These are phyloP conservation scores for Trametes sp. DNA, from an alignment of 1,284 basidiomycete genomes.

Conservation along the genomic window DNA sequence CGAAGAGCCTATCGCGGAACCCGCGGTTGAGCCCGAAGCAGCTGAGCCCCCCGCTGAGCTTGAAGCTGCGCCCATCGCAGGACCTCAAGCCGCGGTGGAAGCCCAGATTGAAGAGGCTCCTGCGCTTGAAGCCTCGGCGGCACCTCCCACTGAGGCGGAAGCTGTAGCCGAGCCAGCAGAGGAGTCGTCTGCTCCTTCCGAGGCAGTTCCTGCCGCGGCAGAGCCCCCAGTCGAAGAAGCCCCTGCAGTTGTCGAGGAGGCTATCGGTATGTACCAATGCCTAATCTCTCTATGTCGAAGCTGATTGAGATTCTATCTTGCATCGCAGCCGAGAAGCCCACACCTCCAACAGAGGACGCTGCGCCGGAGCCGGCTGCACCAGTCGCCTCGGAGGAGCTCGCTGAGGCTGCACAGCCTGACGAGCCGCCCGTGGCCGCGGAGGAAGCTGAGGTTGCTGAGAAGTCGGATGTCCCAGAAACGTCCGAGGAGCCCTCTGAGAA, in stretches of 20 bases:
- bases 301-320: background rate
- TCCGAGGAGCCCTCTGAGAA: slow-evolving; percentile 11
- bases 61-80: background rate
- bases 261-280: background rate
- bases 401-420: background rate
- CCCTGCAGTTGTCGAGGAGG: background rate
- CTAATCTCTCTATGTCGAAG: background rate
- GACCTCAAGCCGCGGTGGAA: background rate
- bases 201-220: too few species aligned
- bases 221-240: slow-evolving; percentile 1
- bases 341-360: background rate
- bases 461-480: background rate
- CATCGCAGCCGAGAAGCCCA: slow-evolving; percentile 2
- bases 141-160: background rate
- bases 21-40: background rate
- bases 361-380: background rate
- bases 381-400: background rate
- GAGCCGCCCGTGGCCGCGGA: background rate
- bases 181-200: background rate
- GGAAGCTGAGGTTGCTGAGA: too few species aligned
- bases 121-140: background rate
- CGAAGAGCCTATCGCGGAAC: background rate
- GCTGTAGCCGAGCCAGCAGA: slow-evolving; percentile 1
- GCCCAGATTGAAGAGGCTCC: background rate
- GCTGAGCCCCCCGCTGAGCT: slow-evolving; percentile 3